Conservation (phyloP, 2,329 filamentous ascomycete species). For the Corynespora cassiicola region DNA sequence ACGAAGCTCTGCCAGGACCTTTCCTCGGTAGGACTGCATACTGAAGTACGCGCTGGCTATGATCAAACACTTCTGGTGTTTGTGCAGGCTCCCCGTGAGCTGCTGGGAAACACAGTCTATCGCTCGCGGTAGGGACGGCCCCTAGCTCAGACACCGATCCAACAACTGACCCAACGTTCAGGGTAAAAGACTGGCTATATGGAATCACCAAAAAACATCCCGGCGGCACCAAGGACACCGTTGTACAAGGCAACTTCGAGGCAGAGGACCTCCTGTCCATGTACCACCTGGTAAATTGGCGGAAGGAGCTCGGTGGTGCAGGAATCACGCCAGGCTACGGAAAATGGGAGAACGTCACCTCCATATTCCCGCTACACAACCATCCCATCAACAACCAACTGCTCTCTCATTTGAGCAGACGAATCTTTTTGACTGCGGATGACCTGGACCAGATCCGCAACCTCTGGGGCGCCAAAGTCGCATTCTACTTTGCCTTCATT, state of each 20-base stretch:
- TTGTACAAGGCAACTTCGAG: slow-evolving; percentile 71
- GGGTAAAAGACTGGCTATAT: slow-evolving; percentile 85
- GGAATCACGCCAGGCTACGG: slow-evolving; percentile 74
- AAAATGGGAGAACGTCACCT: slow-evolving; percentile 75
- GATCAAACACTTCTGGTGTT: slow-evolving; percentile 37
- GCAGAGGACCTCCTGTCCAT: slow-evolving; percentile 80
- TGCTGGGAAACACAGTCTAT: slow-evolving; percentile 39
- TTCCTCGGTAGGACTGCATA: slow-evolving; percentile 34
- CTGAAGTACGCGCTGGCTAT: slow-evolving; percentile 38
- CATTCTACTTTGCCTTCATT: slow-evolving; percentile 45
- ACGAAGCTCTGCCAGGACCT: slow-evolving; percentile 28
- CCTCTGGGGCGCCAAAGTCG: slow-evolving; percentile 74
- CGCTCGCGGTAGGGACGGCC: slow-evolving; percentile 30
- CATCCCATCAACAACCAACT: slow-evolving; percentile 76
- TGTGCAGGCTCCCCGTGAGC: slow-evolving; percentile 34
- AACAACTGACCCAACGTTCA: slow-evolving; percentile 32
- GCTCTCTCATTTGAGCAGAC: slow-evolving; percentile 76
- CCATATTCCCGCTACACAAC: slow-evolving; percentile 82
- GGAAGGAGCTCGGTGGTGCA: slow-evolving; percentile 76
- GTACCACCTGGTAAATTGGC: slow-evolving; percentile 78
- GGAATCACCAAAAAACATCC: slow-evolving; percentile 73
- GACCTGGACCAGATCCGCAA: slow-evolving; percentile 79
- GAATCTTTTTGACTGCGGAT: slow-evolving; percentile 69
- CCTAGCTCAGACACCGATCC: not conserved
- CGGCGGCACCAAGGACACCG: slow-evolving; percentile 41